phyloP scores from a whole-genome alignment of 805 yeast species.

The Myxozyma geophila region DNA sequence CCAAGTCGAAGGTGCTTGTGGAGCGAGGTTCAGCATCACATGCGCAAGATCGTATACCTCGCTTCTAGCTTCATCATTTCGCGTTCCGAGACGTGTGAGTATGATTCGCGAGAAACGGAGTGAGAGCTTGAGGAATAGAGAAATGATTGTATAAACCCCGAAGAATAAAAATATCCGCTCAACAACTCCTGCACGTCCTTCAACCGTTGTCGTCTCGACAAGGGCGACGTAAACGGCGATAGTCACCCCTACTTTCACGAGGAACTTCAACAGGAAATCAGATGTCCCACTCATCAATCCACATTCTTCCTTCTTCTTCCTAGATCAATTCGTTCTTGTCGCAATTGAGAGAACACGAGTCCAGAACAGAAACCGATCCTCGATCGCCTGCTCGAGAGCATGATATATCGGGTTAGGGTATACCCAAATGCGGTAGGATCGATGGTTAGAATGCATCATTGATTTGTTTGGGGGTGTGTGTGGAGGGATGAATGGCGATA shows the following conservation, averaged over 20 bases:
- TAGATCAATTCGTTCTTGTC: too few relatives aligned
- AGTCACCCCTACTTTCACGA: background rate
- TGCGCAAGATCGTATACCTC: constrained; percentile 31
- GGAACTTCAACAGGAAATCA: background rate
- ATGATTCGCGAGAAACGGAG: background rate
- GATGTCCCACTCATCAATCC: background rate
- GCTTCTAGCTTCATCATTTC: background rate
- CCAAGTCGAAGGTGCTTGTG: constrained; percentile 22
- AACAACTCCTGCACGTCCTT: background rate
- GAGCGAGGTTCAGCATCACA: constrained; percentile 28
- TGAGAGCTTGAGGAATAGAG: background rate
- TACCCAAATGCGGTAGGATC: too few relatives aligned
- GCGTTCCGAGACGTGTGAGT: too few relatives aligned
- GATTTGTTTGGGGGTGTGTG: too few relatives aligned
- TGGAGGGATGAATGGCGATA: too few relatives aligned
- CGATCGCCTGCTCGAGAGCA: too few relatives aligned
- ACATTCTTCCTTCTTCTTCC: background rate
- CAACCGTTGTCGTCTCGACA: constrained; percentile 5
- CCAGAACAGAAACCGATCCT: too few relatives aligned
- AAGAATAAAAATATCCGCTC: constrained; percentile 25
- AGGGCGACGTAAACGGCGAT: constrained; percentile 5
- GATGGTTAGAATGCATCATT: too few relatives aligned
- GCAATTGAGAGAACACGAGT: too few relatives aligned
- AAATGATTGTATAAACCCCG: constrained; percentile 16
- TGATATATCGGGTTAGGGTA: too few relatives aligned